Base-by-base conservation (phyloP, 2,329 filamentous ascomycete species). In the Fusarium verrucosum region DNA sequence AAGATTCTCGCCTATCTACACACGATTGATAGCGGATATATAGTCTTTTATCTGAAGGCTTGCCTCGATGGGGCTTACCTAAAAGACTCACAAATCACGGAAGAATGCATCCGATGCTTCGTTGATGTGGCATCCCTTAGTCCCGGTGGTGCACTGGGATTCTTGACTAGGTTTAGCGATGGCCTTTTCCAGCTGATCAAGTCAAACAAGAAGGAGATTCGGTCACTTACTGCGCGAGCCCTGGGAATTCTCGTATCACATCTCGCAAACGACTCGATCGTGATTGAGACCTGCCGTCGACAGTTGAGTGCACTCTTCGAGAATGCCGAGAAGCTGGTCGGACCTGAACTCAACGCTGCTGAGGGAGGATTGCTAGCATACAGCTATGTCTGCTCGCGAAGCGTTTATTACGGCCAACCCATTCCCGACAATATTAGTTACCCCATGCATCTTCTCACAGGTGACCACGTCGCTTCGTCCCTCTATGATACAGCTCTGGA, bases 171-270 rank as follows among this genome's bases (percentile, higher is more conserved):
- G 7, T 80, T 82, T 23, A 79, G 82, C 2, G 74, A 76, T 8
- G 81, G 84, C 41, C 77, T 96, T 17, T 75, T 89, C 23, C 79
- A 82, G 10, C 80, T 89, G 10, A 80, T 94, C 50, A 83, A 83
- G 61, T 92, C 91, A 7, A 95, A 94, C 73, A 89, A 91, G 65
- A 84, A 87, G 60, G 84, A 87, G 51, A 83, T 90, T 7, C 85
- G 94, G 32, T 80, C 82, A 33, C 80, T 89, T 25, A 88, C 89
- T 2, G 88, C 92, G 16, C 88, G 87, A 58, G 85, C 87, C 0
- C 87, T 93, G 68, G 94, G 93, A 1, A 89, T 97, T 13, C 77
- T 97, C 7, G 87, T 85, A 1, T 89, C 92, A 0, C 90, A 94
- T 73, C 81, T 82, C 5, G 71, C 69, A 8, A 82, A 81, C 54